Base-by-base conservation (phyloP, 345 rosid genomes). In the Cardamine chenopodiifolia region DNA sequence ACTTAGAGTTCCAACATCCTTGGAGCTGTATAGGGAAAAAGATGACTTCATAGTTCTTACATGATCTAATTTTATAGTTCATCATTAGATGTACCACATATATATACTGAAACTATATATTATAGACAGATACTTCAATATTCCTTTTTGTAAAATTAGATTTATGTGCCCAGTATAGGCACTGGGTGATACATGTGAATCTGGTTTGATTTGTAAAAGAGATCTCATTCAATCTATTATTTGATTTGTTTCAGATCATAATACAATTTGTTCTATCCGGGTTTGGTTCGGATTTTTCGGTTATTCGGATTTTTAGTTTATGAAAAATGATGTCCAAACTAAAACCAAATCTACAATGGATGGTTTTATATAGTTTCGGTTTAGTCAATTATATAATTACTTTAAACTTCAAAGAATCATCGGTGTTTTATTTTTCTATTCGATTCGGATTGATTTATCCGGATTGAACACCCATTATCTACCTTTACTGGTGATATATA, bases 41-140 rank as follows among this genome's bases (percentile, higher is more conserved):
- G 57, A 63, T 76, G 71, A 63, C 76, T 63, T 77, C 75, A 76
- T 63, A 70, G 71, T 62, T 70, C 53, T 70, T 62, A 70, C 75
- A 10, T 63, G 52, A 70, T 70, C n/a, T 76, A 75, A 63, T 70
- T 60, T 48, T 44, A 47, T 68, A 50, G 57, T 49, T 48, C 4
- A 39, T 52, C 60, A 26, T 62, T 37, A 63, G 60, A 63, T 70
- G 60, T 62, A 63, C 75, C 45, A 56, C 80, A 77, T 63, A 54
- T 55, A 55, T 69, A 63, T n/a, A 48, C 34, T 62, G 42, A 62
- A 61, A 44, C 56, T 42, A 48, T 50, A 68, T 52, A 68, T 22
- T 50, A 75, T 52, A 68, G 63, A 42, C 32, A 62, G 71, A 70
- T 62, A 70, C 66, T 50, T 42, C 66, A 62, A 23, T 63, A 49